Evolutionary conservation across 352 stramenopile species (phyloP).

Genomic region (Elongisporangium anandrum): DNA sequence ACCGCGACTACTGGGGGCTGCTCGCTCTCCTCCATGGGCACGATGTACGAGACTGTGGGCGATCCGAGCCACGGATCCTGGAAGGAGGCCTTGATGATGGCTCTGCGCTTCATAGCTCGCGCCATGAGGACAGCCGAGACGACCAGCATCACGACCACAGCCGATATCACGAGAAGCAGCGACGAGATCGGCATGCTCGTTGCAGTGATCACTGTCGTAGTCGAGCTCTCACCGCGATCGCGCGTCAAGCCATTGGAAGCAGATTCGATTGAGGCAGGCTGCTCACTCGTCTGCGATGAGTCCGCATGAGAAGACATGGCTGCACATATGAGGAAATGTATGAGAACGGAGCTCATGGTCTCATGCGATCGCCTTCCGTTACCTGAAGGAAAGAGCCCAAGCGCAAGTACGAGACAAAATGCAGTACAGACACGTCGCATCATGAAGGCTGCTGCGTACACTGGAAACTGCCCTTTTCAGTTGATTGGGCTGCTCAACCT

Average conservation of each 20-base stretch:
- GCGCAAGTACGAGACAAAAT: background rate
- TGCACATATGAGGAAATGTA: too few species aligned
- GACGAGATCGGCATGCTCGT: background rate
- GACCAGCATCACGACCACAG: background rate
- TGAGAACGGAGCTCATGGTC: too few species aligned
- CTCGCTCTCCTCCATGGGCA: background rate
- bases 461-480: background rate
- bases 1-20: background rate
- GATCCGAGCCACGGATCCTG: background rate
- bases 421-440: too few species aligned
- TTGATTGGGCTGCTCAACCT: background rate
- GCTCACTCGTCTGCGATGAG: background rate
- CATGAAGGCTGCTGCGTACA: background rate
- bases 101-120: background rate
- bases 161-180: background rate
- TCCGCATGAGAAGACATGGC: background rate
- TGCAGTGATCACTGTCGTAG: background rate
- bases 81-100: background rate
- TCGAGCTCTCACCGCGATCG: background rate
- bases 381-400: background rate
- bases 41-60: background rate
- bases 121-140: background rate
- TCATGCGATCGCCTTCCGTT: background rate
- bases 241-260: background rate
- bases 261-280: background rate